Conservation (phyloP, 2,329 filamentous ascomycete species). For the Colletotrichum sp. region DNA sequence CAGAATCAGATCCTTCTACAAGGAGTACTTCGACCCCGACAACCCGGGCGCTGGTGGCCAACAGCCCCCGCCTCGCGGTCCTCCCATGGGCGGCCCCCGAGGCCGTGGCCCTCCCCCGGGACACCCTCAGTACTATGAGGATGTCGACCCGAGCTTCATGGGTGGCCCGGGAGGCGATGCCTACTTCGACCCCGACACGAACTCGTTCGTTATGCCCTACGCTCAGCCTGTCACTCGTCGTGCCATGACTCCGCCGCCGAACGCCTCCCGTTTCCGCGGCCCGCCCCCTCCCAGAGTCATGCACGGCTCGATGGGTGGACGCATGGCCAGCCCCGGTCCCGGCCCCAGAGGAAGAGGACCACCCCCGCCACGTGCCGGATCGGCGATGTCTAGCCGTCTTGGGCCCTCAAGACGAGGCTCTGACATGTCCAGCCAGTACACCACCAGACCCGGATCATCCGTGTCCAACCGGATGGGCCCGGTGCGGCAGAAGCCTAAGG, state of each 20-base stretch:
- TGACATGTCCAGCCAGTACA: constrained; percentile 36
- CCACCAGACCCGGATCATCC: constrained; percentile 69
- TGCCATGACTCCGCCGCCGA: constrained; percentile 93
- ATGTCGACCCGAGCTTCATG: constrained; percentile 74
- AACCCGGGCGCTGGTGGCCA: constrained; percentile 46
- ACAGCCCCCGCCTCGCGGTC: background rate
- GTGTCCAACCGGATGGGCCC: constrained; percentile 54
- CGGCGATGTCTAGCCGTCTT: constrained; percentile 30
- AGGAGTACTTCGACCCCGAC: constrained; percentile 94
- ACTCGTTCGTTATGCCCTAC: constrained; percentile 80
- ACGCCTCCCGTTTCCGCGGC: constrained; percentile 49
- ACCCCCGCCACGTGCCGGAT: constrained; percentile 58
- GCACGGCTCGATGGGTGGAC: constrained; percentile 49
- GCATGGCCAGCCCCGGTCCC: constrained; percentile 50
- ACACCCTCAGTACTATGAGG: constrained; percentile 68
- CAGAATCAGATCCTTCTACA: constrained; percentile 97
- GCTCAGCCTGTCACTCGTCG: constrained; percentile 85
- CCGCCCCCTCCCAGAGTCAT: constrained; percentile 44
- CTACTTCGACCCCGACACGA: constrained; percentile 70
- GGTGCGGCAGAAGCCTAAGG: constrained; percentile 42
- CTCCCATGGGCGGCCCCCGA: background rate
- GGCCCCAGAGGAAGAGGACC: constrained; percentile 48
- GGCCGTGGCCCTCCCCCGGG: constrained; percentile 18
- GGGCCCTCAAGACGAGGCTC: constrained; percentile 36
- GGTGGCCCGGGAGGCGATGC: constrained; percentile 53